phyloP scores from a whole-genome alignment of 768 basidiomycete species.

The Pilatotrama ljubarskyi region DNA sequence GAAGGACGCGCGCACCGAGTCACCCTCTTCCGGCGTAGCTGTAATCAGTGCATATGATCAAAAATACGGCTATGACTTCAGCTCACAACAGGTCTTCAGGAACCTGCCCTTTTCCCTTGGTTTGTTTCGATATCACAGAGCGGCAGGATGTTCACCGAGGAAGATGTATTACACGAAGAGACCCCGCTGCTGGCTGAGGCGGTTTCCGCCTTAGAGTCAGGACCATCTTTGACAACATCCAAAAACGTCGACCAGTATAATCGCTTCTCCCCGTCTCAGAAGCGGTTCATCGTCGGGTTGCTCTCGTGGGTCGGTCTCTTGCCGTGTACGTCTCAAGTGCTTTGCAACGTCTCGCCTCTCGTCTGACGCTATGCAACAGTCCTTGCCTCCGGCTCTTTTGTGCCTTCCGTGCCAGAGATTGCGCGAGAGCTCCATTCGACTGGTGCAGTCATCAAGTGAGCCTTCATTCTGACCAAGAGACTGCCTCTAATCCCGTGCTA shows the following conservation, averaged over 20 bases:
- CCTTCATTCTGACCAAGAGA: background rate
- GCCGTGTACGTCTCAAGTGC: slow-evolving; percentile 49
- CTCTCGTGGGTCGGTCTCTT: slow-evolving; percentile 63
- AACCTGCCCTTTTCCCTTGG: too few relatives aligned
- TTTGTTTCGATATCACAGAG: too few relatives aligned
- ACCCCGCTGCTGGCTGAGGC: slow-evolving; percentile 6
- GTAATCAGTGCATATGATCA: too few relatives aligned
- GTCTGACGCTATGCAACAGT: slow-evolving; percentile 40
- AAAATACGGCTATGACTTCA: too few relatives aligned
- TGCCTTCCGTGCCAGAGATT: slow-evolving; percentile 75
- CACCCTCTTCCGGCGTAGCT: too few relatives aligned
- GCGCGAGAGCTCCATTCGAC: slow-evolving; percentile 63
- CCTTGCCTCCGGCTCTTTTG: slow-evolving; percentile 66
- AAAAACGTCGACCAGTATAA: slow-evolving; percentile 46
- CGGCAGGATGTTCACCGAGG: background rate
- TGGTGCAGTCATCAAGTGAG: slow-evolving; percentile 56
- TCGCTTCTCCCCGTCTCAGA: slow-evolving; percentile 53
- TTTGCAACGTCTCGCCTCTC: too few relatives aligned
- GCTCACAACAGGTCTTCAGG: too few relatives aligned
- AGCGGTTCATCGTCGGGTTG: slow-evolving; percentile 53
- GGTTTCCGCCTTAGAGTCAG: background rate
- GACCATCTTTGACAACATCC: background rate
- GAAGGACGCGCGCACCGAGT: too few relatives aligned
- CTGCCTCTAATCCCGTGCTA: background rate
- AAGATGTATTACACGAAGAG: slow-evolving; percentile 2